phyloP scores from a whole-genome alignment of 2,329 filamentous ascomycete species.

The Diaporthe humulicola region DNA sequence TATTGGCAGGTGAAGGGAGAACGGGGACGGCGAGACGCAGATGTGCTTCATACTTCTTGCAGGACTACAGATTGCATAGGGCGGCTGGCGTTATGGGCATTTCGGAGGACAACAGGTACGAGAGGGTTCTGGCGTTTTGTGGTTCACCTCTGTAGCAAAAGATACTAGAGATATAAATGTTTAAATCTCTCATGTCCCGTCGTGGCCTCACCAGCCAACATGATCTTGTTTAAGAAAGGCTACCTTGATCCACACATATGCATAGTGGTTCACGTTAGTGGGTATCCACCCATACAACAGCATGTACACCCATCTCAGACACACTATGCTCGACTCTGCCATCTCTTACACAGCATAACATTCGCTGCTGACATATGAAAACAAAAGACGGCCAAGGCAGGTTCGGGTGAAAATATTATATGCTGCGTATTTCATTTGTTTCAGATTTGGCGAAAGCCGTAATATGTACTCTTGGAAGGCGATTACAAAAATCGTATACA shows the following conservation, averaged over 20 bases:
- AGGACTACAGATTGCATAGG: constrained; percentile 27
- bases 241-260: neutral
- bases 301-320: neutral
- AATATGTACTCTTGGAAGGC: constrained; percentile 32
- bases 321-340: neutral
- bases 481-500: constrained; percentile 28
- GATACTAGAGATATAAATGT: neutral
- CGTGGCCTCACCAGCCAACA: neutral
- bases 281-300: too few species aligned
- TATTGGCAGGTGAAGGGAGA: neutral
- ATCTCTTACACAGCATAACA: neutral
- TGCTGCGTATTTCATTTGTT: constrained; percentile 14
- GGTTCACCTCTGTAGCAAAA: neutral
- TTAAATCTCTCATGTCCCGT: neutral
- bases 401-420: neutral
- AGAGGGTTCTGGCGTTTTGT: constrained; percentile 4
- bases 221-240: neutral
- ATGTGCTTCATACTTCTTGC: neutral
- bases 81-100: constrained; percentile 28
- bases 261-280: neutral
- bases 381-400: neutral
- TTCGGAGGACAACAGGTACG: neutral
- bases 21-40: neutral
- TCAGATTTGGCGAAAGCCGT: neutral
- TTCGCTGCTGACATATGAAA: neutral